These are phyloP conservation scores for Penicillium palitans DNA, from an alignment of 2,329 filamentous ascomycete species.

Conservation along the genomic window DNA sequence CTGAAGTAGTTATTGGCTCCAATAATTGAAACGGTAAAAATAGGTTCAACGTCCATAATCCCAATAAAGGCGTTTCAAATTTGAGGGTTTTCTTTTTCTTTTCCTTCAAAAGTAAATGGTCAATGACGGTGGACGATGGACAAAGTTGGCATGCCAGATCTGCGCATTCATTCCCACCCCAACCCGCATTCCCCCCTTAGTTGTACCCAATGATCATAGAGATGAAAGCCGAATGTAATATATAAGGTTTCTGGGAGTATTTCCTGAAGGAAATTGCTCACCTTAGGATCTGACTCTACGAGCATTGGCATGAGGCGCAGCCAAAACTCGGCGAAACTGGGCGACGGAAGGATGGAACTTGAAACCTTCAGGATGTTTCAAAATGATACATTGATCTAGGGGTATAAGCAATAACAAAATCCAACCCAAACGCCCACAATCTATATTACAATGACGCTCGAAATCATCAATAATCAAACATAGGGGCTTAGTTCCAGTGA, in stretches of 20 bases:
- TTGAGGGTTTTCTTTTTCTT: neutral
- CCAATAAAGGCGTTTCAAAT: neutral
- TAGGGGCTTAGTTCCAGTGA: slow-evolving; percentile 41
- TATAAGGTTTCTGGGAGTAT: neutral
- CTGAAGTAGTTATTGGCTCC: neutral
- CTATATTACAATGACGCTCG: slow-evolving; percentile 16
- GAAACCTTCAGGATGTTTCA: neutral
- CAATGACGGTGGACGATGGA: neutral
- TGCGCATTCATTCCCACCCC: slow-evolving; percentile 12
- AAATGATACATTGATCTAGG: slow-evolving; percentile 17
- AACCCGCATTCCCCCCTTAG: slow-evolving; percentile 14
- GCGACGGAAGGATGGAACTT: neutral
- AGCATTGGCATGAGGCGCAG: neutral
- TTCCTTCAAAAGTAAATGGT: neutral
- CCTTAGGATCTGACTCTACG: neutral
- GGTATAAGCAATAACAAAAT: slow-evolving; percentile 21
- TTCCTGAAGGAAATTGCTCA: neutral
- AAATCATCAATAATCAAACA: neutral
- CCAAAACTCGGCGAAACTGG: neutral
- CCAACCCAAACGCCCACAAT: slow-evolving; percentile 13
- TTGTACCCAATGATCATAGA: neutral
- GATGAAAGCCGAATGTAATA: neutral
- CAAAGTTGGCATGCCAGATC: slow-evolving; percentile 13
- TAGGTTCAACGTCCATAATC: neutral
- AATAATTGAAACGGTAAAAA: neutral